Evolutionary conservation across 495 filamentous ascomycete species (phyloP).

Genomic region (Podospora comata): DNA sequence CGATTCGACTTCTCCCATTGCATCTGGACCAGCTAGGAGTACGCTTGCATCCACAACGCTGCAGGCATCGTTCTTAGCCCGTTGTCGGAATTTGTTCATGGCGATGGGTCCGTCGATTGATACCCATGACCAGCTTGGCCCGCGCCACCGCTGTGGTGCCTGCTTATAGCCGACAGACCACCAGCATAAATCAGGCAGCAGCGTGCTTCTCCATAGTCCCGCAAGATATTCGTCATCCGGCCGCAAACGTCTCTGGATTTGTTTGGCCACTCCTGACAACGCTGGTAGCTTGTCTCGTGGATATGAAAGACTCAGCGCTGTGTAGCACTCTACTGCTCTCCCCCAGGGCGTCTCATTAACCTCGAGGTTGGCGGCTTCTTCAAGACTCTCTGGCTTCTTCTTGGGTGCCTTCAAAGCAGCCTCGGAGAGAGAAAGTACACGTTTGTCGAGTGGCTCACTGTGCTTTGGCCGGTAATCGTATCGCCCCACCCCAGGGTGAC

Average conservation of each 20-base stretch:
- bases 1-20: neutral
- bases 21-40: neutral
- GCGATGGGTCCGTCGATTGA: conserved; percentile 3
- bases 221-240: neutral
- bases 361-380: neutral
- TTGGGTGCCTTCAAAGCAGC: neutral
- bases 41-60: neutral
- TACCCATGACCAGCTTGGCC: conserved; percentile 3
- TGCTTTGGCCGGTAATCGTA: neutral
- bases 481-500: neutral
- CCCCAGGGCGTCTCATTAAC: neutral
- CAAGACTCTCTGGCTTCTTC: neutral
- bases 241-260: neutral
- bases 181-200: neutral
- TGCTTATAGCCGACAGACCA: neutral
- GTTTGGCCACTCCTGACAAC: neutral
- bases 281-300: neutral
- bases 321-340: neutral
- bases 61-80: neutral
- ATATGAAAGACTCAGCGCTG: neutral
- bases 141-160: neutral
- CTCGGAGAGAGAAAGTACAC: neutral
- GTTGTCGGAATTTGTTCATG: neutral
- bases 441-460: conserved; percentile 1
- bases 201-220: neutral